Evolutionary conservation across 495 filamentous ascomycete genomes (phyloP).

Genomic region (Parachaetomium inaequale): DNA sequence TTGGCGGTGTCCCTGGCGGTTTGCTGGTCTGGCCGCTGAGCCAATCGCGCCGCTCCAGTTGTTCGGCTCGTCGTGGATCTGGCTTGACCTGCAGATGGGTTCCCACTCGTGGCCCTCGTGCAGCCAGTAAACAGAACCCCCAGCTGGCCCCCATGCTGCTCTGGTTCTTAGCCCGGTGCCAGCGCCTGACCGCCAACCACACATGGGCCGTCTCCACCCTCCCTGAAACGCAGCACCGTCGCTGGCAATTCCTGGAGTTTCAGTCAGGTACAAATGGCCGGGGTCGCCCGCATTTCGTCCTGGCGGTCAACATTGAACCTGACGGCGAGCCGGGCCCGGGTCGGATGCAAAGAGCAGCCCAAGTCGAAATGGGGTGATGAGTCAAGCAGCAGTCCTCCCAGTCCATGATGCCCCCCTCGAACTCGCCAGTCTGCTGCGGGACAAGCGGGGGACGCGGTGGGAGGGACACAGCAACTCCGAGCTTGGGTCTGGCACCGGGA

Average conservation of each 20-base stretch:
- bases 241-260: constrained; percentile 7
- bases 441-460: background rate
- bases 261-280: constrained; percentile 22
- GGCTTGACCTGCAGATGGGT: constrained; percentile 17
- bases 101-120: constrained; percentile 16
- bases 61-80: constrained; percentile 15
- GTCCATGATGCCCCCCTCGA: background rate
- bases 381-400: background rate
- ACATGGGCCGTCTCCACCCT: background rate
- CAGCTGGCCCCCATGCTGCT: constrained; percentile 19
- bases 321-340: background rate
- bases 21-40: background rate
- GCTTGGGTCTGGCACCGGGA: too few species aligned
- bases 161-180: constrained; percentile 11
- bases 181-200: constrained; percentile 3
- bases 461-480: background rate
- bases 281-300: constrained; percentile 9
- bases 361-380: background rate
- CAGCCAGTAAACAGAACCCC: constrained; percentile 24
- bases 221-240: background rate
- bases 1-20: constrained; percentile 10
- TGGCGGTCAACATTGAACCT: background rate
- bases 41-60: constrained; percentile 29
- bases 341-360: background rate
- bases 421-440: background rate